Evolutionary conservation across 164 flowering plant genomes (phyloP).

Genomic region (Macadamia integrifolia): DNA sequence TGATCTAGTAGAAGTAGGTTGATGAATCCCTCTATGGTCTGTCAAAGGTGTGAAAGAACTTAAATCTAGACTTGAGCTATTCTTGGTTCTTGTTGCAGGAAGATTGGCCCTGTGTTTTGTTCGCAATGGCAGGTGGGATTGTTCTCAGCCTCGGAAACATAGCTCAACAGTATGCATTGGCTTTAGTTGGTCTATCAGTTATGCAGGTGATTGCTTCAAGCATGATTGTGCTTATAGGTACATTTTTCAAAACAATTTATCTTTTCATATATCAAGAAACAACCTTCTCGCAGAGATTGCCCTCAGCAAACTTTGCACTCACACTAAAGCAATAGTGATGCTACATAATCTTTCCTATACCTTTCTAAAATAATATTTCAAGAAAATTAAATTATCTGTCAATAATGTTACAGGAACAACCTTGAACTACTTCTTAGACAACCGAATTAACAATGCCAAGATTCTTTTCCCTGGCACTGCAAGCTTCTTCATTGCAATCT

Average conservation of each 20-base stretch:
- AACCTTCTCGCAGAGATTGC: neutral
- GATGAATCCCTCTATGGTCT: no score
- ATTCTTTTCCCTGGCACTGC: constrained; percentile 90
- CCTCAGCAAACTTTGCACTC: neutral
- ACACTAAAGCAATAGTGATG: no score
- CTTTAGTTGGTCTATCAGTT: constrained; percentile 85
- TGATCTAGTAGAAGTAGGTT: no score
- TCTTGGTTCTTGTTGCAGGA: constrained; percentile 41
- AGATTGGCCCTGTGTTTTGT: constrained; percentile 70
- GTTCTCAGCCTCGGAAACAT: constrained; percentile 73
- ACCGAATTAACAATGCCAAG: constrained; percentile 66
- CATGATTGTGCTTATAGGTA: constrained; percentile 83
- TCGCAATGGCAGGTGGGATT: constrained; percentile 81
- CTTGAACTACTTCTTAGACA: constrained; percentile 85
- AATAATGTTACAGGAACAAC: constrained; percentile 54
- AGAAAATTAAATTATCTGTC: no score
- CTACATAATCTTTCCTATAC: no score
- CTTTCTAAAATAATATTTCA: no score
- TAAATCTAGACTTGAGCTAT: constrained; percentile 7
- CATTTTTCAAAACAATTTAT: neutral
- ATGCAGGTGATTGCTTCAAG: constrained; percentile 62
- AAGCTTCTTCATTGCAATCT: constrained; percentile 72
- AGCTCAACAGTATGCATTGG: constrained; percentile 80
- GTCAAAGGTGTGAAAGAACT: neutral
- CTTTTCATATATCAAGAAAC: neutral